Evolutionary conservation across 2,329 filamentous ascomycete species (phyloP).

Genomic region (Tothia fuscella): DNA sequence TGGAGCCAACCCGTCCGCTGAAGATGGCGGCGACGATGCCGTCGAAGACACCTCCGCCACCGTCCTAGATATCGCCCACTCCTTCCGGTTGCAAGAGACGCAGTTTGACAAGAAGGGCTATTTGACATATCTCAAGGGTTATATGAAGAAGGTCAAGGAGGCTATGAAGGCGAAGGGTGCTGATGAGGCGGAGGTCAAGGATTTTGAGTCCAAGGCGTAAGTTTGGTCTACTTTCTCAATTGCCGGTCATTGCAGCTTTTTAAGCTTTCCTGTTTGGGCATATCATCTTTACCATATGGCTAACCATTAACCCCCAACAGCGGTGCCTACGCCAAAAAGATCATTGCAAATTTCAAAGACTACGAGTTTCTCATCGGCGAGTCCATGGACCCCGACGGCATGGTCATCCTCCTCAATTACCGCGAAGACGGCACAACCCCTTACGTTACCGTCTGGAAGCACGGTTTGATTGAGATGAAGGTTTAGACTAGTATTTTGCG

Average conservation of each 20-base stretch:
- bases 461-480: conserved; percentile 81
- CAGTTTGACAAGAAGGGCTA: conserved; percentile 81
- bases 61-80: conserved; percentile 88
- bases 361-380: conserved; percentile 90
- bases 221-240: too few species aligned
- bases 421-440: conserved; percentile 91
- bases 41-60: conserved; percentile 57
- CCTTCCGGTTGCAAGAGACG: conserved; percentile 76
- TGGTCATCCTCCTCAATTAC: conserved; percentile 94
- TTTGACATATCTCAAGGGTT: conserved; percentile 81
- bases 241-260: too few species aligned
- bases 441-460: conserved; percentile 87
- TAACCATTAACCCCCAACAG: too few species aligned
- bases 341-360: conserved; percentile 82
- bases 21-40: conserved; percentile 63
- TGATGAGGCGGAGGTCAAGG: conserved; percentile 53
- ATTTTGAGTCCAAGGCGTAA: conserved; percentile 67
- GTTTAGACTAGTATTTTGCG: too few species aligned
- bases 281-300: too few species aligned
- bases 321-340: conserved; percentile 63
- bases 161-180: conserved; percentile 52
- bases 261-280: too few species aligned
- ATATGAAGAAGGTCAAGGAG: conserved; percentile 83
- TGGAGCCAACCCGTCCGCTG: conserved; percentile 93
- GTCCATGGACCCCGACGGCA: conserved; percentile 85